Conservation (phyloP, 2,329 filamentous ascomycete genomes). For the Trichophyton verrucosum region DNA sequence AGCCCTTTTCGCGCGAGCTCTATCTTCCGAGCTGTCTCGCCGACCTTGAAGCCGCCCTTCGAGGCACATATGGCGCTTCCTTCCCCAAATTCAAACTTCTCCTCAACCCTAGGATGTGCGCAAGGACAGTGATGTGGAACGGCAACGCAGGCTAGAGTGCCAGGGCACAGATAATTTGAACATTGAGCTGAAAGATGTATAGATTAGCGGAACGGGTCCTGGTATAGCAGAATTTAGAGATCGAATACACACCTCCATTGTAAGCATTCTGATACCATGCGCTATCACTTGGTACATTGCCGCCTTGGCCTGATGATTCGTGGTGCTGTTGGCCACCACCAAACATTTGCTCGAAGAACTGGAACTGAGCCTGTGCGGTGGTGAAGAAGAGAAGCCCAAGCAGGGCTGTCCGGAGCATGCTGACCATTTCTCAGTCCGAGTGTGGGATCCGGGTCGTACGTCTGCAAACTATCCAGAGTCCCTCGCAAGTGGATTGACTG, state of each 20-base stretch:
- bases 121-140: conserved; percentile 97
- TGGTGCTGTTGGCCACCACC: conserved; percentile 45
- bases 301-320: conserved; percentile 48
- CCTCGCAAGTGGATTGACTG: not conserved
- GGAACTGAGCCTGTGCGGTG: conserved; percentile 65
- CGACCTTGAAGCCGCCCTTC: conserved; percentile 36
- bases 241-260: conserved; percentile 10
- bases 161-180: conserved; percentile 86
- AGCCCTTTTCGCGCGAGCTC: conserved; percentile 39
- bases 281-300: conserved; percentile 77
- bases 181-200: conserved; percentile 53
- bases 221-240: not conserved
- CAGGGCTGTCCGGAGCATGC: conserved; percentile 10
- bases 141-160: conserved; percentile 86
- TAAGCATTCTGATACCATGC: conserved; percentile 54
- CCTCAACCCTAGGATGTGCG: conserved; percentile 61
- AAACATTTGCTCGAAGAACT: conserved; percentile 99
- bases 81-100: conserved; percentile 55
- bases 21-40: conserved; percentile 37
- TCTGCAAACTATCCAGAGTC: not conserved
- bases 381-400: conserved; percentile 47
- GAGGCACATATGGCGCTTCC: conserved; percentile 38
- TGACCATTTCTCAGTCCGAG: not conserved
- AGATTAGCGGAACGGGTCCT: not conserved
- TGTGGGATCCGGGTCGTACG: not conserved